Evolutionary conservation across 352 stramenopile genomes (phyloP), one percentile per base, ranked within the genome.

Genomic region (Pythium chondricola): DNA sequence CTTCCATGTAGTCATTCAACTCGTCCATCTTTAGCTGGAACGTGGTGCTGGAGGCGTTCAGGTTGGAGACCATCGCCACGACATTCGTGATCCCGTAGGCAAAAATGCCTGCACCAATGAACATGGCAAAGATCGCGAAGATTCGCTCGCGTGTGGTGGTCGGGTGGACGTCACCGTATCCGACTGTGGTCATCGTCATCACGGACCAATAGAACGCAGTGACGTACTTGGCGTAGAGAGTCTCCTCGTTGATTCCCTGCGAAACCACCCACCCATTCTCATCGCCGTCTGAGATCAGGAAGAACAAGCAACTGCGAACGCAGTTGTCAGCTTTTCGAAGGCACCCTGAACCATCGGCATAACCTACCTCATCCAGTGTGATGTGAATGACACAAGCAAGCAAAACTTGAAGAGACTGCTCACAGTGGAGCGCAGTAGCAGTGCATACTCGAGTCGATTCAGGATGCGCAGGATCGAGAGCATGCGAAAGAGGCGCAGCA

Each of bases 141-240:
- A 90, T 58, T 2, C 76, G 75, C 42, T 90, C 75, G 32, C 66
- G 45, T 1, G 79, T 83, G 11, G 69, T 84, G 10, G 50, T 58
- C 7, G 73, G 61, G 13, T 83, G 65, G 13, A 83, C 51, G 31
- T 90, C 76, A 1, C 78, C 78, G 36, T 86, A 90, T 1, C 78
- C 78, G n/a, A 90, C 76, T 3, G 78, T 90, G 2, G 74, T 85
- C 74, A 86, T 86, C 32, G 74, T 86, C 74, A 86, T 86, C 58
- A 86, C 82, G 20, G 71, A 63, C 74, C 74, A 86, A 69, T 86
- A 86, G 52, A 83, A 83, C 0, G 71, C 67, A 14, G 69, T 75
- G 26, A 78, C 66, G 38, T 86, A 86, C 47, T 74, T 73, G 11
- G 71, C 71, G 41, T 82, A 83, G 25, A 74, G 47, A 4, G 48